Evolutionary conservation across 2,329 filamentous ascomycete genomes (phyloP), one percentile per base, ranked within the genome.

Genomic region (Aspergillus novoparasiticus): DNA sequence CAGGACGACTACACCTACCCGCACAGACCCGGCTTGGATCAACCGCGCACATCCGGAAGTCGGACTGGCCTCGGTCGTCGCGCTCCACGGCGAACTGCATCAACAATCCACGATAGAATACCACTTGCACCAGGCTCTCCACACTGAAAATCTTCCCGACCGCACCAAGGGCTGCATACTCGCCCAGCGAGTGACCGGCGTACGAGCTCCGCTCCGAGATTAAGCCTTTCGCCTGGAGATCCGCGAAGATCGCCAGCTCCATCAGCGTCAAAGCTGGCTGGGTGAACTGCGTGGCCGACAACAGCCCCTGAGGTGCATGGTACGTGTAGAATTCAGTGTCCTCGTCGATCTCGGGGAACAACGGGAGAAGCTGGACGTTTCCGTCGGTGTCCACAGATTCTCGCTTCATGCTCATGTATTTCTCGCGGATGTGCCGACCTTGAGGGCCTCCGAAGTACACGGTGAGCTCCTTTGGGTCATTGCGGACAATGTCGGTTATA

Each of bases 381-480:
- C 95, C 95, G 77, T 99, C 95, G 2, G 92, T 83, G 63, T 90
- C 90, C 59, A 99, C 93, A n/a, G 94, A 96, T 84, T 99, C 96
- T 80, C 98, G 99, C 56, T 94, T 99, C 95, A 99, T 99, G 64
- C 94, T 90, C 91, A 98, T 98, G 85, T 99, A 99, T 82, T 99
- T 99, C 76, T 97, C 91, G 67, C 95, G 93, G 72, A 99, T 99
- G 58, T 93, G 93, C 83, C 98, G 99, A 76, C 95, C 95, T 63
- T 93, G 91, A 66, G 95, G 93, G 57, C 95, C 95, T 82, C 96
- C 95, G 75, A 99, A 99, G 84, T 99, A 92, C 68, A 99, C 92
- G 8, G 96, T 99, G 61, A 99, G 89, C 82, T 99, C 95, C 85
- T 97, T 97, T 67, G 95, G 95, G 82, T 99, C 99, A 85, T 98